These are phyloP conservation scores for Luffa acutangula DNA, from an alignment of 306 rosid species.

Conservation along the genomic window DNA sequence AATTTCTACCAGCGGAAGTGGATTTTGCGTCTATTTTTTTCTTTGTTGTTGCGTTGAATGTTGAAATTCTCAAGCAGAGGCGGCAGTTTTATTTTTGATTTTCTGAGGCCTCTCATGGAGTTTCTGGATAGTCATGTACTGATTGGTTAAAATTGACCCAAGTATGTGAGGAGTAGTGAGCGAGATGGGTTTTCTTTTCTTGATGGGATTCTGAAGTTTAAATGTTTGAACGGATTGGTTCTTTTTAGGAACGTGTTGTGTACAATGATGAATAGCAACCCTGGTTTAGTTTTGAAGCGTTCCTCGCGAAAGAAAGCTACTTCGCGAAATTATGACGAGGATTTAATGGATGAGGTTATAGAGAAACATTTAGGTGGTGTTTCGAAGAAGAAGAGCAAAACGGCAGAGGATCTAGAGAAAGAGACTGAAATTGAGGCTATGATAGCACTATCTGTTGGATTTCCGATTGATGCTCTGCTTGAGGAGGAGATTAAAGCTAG, in stretches of 20 bases:
- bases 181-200: neutral
- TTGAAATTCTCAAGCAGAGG: neutral
- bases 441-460: slow-evolving; percentile 82
- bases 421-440: slow-evolving; percentile 89
- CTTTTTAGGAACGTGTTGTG: neutral
- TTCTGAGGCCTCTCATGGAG: neutral
- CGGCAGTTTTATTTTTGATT: neutral
- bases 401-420: slow-evolving; percentile 60
- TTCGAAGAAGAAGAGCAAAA: slow-evolving; percentile 48
- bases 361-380: slow-evolving; percentile 60
- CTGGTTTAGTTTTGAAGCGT: slow-evolving; percentile 44
- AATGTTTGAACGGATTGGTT: neutral
- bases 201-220: neutral
- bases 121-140: neutral
- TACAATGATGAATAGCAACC: slow-evolving; percentile 36
- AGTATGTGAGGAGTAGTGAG: neutral
- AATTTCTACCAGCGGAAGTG: neutral
- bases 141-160: neutral
- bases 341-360: slow-evolving; percentile 61
- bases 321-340: slow-evolving; percentile 56
- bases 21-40: neutral
- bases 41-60: neutral
- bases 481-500: slow-evolving; percentile 74
- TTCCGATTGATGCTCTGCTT: slow-evolving; percentile 69
- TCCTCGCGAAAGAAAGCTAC: slow-evolving; percentile 53